Percentiles rank a stretch among this genome's conserved stretches.
Conservation (phyloP, 108 stramenopile genomes). For the Pseudonitzschia delicatissima region DNA sequence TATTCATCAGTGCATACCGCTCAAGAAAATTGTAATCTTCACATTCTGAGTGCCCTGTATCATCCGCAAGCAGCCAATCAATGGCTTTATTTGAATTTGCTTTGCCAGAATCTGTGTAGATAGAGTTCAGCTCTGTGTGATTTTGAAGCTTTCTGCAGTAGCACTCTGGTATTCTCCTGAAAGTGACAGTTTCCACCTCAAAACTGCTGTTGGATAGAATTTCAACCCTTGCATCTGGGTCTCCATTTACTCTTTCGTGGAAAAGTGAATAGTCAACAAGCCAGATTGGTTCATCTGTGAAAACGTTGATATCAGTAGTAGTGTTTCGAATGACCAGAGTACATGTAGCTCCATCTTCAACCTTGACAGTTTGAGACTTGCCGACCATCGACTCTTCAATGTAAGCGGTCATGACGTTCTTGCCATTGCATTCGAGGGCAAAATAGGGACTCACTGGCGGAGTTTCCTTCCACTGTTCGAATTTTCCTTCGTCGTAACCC, state of each 20-base stretch:
- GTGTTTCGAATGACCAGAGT: background rate
- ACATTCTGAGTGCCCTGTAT: background rate
- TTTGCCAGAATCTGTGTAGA: too few species aligned
- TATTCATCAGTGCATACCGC: background rate
- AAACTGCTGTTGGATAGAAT: background rate
- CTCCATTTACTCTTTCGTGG: background rate
- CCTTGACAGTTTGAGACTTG: background rate
- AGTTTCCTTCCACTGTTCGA: background rate
- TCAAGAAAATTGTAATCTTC: background rate
- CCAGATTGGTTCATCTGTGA: background rate
- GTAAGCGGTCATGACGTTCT: background rate
- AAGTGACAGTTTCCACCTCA: background rate
- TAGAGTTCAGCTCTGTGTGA: background rate
- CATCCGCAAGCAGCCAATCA: background rate
- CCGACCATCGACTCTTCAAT: background rate
- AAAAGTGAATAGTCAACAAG: background rate
- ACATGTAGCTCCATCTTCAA: constrained; percentile 3
- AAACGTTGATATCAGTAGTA: background rate
- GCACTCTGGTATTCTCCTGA: background rate
- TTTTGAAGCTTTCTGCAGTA: background rate
- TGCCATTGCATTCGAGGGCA: background rate
- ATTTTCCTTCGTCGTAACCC: too few species aligned
- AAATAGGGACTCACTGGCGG: background rate
- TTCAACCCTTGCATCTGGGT: too few species aligned
- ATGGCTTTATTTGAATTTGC: background rate